Conservation (phyloP, 1,284 basidiomycete genomes). For the Golubevia pallescens region DNA sequence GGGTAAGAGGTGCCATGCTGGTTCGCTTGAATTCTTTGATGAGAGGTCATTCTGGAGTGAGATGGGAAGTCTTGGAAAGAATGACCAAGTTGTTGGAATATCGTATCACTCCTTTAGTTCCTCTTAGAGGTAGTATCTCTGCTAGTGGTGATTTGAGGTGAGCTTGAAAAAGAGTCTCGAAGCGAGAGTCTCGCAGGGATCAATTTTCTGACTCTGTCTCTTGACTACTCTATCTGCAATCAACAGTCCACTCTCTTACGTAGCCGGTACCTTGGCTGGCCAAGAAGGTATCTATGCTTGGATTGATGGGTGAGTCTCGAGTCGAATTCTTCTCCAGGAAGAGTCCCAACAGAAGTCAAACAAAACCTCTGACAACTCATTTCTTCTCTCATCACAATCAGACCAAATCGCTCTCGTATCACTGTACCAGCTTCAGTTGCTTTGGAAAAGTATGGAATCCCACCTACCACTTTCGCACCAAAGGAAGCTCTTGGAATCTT, state of each 20-base stretch:
- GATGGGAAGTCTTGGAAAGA: constrained; percentile 79
- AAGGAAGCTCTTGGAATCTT: constrained; percentile 73
- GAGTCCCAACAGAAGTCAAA: no score
- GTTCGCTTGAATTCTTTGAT: constrained; percentile 78
- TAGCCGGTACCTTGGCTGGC: constrained; percentile 68
- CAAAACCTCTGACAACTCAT: neutral
- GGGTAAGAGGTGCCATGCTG: constrained; percentile 86
- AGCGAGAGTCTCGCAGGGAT: no score
- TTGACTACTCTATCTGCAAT: no score
- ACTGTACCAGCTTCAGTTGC: constrained; percentile 71
- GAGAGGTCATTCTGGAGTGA: constrained; percentile 81
- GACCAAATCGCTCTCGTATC: neutral
- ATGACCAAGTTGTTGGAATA: constrained; percentile 77
- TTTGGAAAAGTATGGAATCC: constrained; percentile 72
- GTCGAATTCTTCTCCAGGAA: no score
- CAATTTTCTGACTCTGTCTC: no score
- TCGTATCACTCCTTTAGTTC: constrained; percentile 80
- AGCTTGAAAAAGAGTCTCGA: no score
- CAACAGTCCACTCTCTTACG: constrained; percentile 70
- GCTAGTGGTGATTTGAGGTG: constrained; percentile 71
- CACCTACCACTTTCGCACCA: constrained; percentile 75
- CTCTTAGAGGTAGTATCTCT: constrained; percentile 81
- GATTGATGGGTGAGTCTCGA: constrained; percentile 26
- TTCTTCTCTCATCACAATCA: neutral
- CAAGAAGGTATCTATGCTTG: constrained; percentile 38